Percentiles rank a stretch among this genome's conserved stretches.
Conservation (phyloP, 352 stramenopile species). For the Phytophthora fragariae region DNA sequence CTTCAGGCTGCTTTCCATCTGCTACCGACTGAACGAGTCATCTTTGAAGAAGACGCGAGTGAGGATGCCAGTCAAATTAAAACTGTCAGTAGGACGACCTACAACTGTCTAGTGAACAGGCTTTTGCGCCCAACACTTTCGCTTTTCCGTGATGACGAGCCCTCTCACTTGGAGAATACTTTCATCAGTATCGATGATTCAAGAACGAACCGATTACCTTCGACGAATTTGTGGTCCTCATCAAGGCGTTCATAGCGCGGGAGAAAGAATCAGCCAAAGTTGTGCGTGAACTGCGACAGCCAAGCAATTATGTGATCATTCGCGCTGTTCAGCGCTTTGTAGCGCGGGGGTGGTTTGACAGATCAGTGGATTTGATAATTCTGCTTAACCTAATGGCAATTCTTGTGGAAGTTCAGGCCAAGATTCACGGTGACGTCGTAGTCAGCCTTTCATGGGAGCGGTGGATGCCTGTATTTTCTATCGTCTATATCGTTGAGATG, state of each 20-base stretch:
- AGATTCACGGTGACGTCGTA: conserved; percentile 37
- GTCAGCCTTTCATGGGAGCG: conserved; percentile 49
- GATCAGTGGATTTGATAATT: conserved; percentile 47
- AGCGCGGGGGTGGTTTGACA: conserved; percentile 44
- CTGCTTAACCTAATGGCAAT: conserved; percentile 57
- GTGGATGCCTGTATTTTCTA: conserved; percentile 76
- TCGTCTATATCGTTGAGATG: conserved; percentile 84
- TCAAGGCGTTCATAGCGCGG: conserved; percentile 37
- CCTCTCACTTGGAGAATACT: neutral
- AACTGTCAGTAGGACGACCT: conserved; percentile 35
- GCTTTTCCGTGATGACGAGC: conserved; percentile 37
- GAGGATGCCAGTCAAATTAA: conserved; percentile 24
- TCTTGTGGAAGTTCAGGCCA: conserved; percentile 59
- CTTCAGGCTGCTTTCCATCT: conserved; percentile 62
- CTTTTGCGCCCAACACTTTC: conserved; percentile 44
- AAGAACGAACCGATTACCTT: conserved; percentile 33
- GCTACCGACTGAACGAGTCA: conserved; percentile 30
- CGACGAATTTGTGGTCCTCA: conserved; percentile 41
- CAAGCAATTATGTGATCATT: conserved; percentile 34
- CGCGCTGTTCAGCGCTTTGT: conserved; percentile 39
- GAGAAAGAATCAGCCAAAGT: conserved; percentile 17
- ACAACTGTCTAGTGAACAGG: conserved; percentile 38
- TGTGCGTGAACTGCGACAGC: conserved; percentile 7
- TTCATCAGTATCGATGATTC: conserved; percentile 11
- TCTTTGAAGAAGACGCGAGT: conserved; percentile 1